Evolutionary conservation across 1,284 basidiomycete species (phyloP), one percentile per base, ranked within the genome.

Genomic region (Ganoderma lucidum): DNA sequence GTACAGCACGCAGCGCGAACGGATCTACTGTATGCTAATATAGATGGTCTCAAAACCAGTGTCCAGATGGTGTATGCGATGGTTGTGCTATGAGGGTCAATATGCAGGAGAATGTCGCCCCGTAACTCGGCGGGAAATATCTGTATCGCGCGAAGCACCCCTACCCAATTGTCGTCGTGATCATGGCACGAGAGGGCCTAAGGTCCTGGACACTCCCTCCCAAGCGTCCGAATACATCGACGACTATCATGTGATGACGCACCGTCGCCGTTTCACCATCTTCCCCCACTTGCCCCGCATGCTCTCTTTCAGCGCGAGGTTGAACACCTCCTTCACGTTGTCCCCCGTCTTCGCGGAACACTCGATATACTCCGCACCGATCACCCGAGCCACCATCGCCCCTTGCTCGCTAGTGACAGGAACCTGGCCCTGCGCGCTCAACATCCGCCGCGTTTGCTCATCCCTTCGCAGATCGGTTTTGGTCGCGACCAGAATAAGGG

Each of bases 311-410:
- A 98, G 83, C 6, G 97, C 97, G 10, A 94, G 88, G 70, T 93
- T 89, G 81, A 99, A 99, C 59, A 99, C 97, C 67, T 97, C 95
- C 71, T 93, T 90, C 41, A 99, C 96, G 51, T 96, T 96, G 37
- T 86, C 85, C 17, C 95, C 94, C 30, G 92, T 92, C 86, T 98
- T 97, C 60, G 97, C 95, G 28, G 93, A 96, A 82, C 97, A 99
- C 82, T 99, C 97, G 73, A 95, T 85, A 80, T 99, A 99, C 79
- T 90, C 92, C n/a, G 97, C 97, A 30, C 96, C 95, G 69, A 99
- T 98, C 78, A 98, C 95, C 74, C 89, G 89, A 17, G 96, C 96
- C 19, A 98, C 91, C 56, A 84, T 84, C 19, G 85, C 87, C 2
- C 96, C 96, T 79, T 96, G 94, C 75, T 93, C 91, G 14, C 91